A percentile compares a stretch with the other conserved stretches of the same genome.
Evolutionary conservation across 1,284 basidiomycete genomes (phyloP).

Genomic region (Albatrellus sp.): DNA sequence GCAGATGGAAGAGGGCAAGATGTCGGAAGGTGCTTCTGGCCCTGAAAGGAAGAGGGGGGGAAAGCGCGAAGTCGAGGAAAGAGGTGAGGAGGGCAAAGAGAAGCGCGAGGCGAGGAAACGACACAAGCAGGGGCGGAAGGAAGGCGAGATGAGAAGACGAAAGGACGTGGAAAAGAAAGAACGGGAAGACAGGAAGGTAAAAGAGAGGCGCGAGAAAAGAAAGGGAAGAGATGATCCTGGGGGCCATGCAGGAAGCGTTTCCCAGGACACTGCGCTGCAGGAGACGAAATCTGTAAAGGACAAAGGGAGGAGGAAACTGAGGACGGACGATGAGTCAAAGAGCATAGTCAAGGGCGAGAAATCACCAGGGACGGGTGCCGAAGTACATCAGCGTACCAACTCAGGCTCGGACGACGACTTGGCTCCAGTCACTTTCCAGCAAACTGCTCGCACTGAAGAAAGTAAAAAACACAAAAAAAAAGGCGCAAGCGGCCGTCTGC

Average conservation of each 20-base stretch:
- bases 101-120: background rate
- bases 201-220: background rate
- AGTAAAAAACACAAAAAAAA: background rate
- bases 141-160: background rate
- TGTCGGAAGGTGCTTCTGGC: background rate
- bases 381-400: too few species aligned
- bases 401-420: too few species aligned
- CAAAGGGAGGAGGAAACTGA: too few species aligned
- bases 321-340: too few species aligned
- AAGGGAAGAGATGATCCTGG: background rate
- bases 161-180: slow-evolving; percentile 7
- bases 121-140: background rate
- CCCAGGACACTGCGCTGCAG: background rate
- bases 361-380: too few species aligned
- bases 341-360: too few species aligned
- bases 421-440: too few species aligned
- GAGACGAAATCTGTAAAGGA: too few species aligned
- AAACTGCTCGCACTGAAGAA: too few species aligned
- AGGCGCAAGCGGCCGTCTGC: background rate
- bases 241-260: too few species aligned
- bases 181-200: background rate
- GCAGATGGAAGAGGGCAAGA: slow-evolving; percentile 10
- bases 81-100: slow-evolving; percentile 5
- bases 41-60: slow-evolving; percentile 2
- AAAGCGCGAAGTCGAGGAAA: background rate